Conservation (phyloP, 2,329 filamentous ascomycete genomes). For the Aspergillus amoenus region DNA sequence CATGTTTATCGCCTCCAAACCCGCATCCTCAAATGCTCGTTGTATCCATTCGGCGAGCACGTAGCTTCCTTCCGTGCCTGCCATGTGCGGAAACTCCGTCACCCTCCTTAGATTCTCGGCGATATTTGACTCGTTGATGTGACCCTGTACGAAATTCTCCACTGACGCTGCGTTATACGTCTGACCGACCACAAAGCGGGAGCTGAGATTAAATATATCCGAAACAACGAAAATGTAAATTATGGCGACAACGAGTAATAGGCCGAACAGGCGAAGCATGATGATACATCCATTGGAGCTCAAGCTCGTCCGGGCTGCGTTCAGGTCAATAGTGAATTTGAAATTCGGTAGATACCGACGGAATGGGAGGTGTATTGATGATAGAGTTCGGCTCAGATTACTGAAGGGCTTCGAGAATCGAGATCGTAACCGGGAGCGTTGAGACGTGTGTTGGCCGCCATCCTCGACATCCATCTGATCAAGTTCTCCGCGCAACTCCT, state of each 20-base stretch:
- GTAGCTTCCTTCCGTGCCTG: slow-evolving; percentile 90
- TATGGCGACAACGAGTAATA: slow-evolving; percentile 72
- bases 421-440: slow-evolving; percentile 44
- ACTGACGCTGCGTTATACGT: slow-evolving; percentile 84
- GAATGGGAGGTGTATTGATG: slow-evolving; percentile 54
- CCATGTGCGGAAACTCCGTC: slow-evolving; percentile 83
- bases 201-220: slow-evolving; percentile 72
- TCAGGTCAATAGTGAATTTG: slow-evolving; percentile 41
- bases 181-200: slow-evolving; percentile 62
- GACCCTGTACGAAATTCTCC: slow-evolving; percentile 69
- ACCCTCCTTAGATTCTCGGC: slow-evolving; percentile 73
- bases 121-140: slow-evolving; percentile 69
- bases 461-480: slow-evolving; percentile 87
- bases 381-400: slow-evolving; percentile 57
- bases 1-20: slow-evolving; percentile 72
- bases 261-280: slow-evolving; percentile 69
- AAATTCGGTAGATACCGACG: slow-evolving; percentile 46
- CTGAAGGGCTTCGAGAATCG: slow-evolving; percentile 59
- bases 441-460: slow-evolving; percentile 41
- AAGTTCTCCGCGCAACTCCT: slow-evolving; percentile 74
- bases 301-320: slow-evolving; percentile 31
- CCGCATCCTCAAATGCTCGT: slow-evolving; percentile 68
- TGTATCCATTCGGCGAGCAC: slow-evolving; percentile 82
- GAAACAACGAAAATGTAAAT: slow-evolving; percentile 84
- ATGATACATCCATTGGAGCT: slow-evolving; percentile 62